A percentile compares a stretch with the other conserved stretches of the same genome.
Conservation (phyloP, 1,139 yeast genomes). For the Geotrichum histeridarum region DNA sequence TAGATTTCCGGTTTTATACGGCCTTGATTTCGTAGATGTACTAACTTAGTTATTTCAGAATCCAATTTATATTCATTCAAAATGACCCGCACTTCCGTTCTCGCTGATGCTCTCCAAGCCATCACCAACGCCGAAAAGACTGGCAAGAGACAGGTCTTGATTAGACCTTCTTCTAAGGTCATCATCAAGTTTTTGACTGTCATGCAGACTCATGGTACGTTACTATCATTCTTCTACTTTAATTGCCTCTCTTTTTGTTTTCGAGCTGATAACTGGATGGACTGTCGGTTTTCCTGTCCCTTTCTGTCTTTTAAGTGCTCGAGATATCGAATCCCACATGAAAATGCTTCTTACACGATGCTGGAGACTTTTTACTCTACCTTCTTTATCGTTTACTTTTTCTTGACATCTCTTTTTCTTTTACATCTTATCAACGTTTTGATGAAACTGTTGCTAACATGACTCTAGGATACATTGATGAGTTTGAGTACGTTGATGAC, state of each 20-base stretch:
- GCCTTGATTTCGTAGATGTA: neutral
- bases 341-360: constrained; percentile 72
- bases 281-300: constrained; percentile 80
- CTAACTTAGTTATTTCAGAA: constrained; percentile 15
- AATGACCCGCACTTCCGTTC: constrained; percentile 98
- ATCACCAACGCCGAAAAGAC: constrained; percentile 99
- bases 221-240: constrained; percentile 12
- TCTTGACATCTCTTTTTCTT: constrained; percentile 51
- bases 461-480: constrained; percentile 82
- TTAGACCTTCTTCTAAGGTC: constrained; percentile 98
- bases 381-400: constrained; percentile 62
- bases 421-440: constrained; percentile 2
- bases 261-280: constrained; percentile 91
- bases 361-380: constrained; percentile 34
- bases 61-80: constrained; percentile 29
- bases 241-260: neutral
- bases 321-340: constrained; percentile 55
- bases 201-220: constrained; percentile 91
- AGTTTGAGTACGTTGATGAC: constrained; percentile 97
- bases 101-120: constrained; percentile 97
- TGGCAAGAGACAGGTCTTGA: constrained; percentile 98
- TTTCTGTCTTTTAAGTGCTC: constrained; percentile 96
- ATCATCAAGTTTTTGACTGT: constrained; percentile 94
- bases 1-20: too few relatives aligned
- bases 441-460: constrained; percentile 31